Base-by-base conservation (phyloP, 768 basidiomycete species). In the Leucocoprinus leucothites region DNA sequence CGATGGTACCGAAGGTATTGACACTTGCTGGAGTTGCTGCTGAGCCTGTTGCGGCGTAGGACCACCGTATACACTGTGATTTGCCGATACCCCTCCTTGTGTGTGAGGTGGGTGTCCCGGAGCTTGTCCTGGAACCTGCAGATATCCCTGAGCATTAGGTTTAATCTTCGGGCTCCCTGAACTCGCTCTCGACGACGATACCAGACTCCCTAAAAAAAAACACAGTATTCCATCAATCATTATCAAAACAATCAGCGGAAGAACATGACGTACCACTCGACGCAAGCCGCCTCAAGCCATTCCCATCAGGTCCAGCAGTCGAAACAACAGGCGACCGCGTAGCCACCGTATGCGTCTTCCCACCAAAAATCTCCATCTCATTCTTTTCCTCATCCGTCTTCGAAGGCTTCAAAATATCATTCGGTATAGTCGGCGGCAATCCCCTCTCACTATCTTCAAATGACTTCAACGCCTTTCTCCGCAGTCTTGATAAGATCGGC, bases 331-430 rank as follows among this genome's bases (percentile, higher is more conserved):
- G 51, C 4, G 72, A 63, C 54, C 80, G 82, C 0, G 81, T 84
- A 8, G 73, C 71, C 21, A 89, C 72, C 0, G 81, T 86, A 57
- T 86, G 81, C 9, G 83, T 88, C 62, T 82, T 80, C n/a, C 89
- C 89, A 47, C 86, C 82, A 66, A 90, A 90, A 22, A 90, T 87
- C 5, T 82, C 80, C 21, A 91, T 69, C 62, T 89, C 87, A 64
- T 90, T 88, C 53, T 82, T 78, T n/a, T 71, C 67, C 36, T 77
- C 79, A 22, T 71, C 69, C 9, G 65, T 58, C 11, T 69, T 58
- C 0, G 83, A 79, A 8, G 79, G 72, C 19, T 75, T 71, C 66
- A 89, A 88, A 25, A 86, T 85, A 67, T 86, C 83, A 59, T 75
- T 76, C 14, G 74, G 76, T 48, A 75, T 70, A 46, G 68, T 69